Evolutionary conservation across 2,329 filamentous ascomycete genomes (phyloP), one percentile per base, ranked within the genome.

Genomic region (Pseudofabraea citricarpa): DNA sequence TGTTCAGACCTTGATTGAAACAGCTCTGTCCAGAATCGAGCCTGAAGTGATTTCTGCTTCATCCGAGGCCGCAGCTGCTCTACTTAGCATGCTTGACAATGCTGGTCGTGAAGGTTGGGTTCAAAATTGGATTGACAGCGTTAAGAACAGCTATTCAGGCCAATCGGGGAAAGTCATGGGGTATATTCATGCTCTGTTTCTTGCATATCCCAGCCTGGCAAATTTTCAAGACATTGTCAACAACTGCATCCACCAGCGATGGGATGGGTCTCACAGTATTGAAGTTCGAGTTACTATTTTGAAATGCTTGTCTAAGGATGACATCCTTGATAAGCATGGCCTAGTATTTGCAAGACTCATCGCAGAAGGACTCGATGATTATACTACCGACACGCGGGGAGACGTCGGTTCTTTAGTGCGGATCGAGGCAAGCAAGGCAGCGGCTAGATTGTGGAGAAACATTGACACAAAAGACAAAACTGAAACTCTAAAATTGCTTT

Each of bases 341-440:
- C 10, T 29, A 5, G 19, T 37, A 1, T 55, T 59, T 26, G 33
- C 48, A 6, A 16, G 45, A 15, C 47, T 62, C 10, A 62, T 85
- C 7, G 58, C 64, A 1, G 74, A 75, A 31, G 80, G 83, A 0
- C 66, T 98, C 21, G 85, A 91, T 52, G 90, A 98, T 60, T 97
- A 97, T 58, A 95, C 88, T 0, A 90, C 88, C 3, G 91, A 88
- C 52, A 83, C 90, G 12, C 75, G 90, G 44, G 93, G 93, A 13
- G 93, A 98, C 58, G 77, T 97, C 38, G 93, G 93, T 5, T 95
- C 90, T 0, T 78, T 90, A 41, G 85, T 95, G 4, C 78, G 93
- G 3, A 70, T 91, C 5, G 85, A 90, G 62, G 90, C 88, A 19
- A 74, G 96, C 10, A 75, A 78, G 47, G 80, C 79, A 2, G 71